Conservation (phyloP, 2,329 filamentous ascomycete species). For the Aureobasidium sp. region DNA sequence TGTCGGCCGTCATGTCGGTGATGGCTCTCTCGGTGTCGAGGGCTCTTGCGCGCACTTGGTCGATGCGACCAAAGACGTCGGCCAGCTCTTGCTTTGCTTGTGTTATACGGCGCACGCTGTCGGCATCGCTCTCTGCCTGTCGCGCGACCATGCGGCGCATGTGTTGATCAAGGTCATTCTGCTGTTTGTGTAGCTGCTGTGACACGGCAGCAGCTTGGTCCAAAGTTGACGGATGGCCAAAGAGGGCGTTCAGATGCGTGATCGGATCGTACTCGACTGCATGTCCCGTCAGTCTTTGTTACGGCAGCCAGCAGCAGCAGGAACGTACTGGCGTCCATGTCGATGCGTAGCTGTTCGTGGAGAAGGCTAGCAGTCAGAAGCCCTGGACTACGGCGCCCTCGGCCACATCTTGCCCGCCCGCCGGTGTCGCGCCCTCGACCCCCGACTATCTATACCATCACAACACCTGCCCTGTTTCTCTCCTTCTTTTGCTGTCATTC, state of each 20-base stretch:
- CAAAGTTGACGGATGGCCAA: conserved; percentile 81
- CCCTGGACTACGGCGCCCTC: neutral
- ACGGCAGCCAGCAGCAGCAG: neutral
- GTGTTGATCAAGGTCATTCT: conserved; percentile 73
- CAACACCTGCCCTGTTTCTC: neutral
- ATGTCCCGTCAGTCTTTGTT: neutral
- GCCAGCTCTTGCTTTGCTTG: conserved; percentile 83
- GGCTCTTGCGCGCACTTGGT: conserved; percentile 81
- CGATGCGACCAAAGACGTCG: conserved; percentile 88
- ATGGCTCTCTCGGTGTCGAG: conserved; percentile 92
- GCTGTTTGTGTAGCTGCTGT: conserved; percentile 63
- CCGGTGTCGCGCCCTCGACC: neutral
- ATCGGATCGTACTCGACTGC: conserved; percentile 84
- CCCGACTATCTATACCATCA: neutral
- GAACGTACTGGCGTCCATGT: conserved; percentile 8
- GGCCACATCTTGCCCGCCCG: neutral
- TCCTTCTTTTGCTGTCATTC: neutral
- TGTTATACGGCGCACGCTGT: conserved; percentile 86
- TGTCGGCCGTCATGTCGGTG: conserved; percentile 97
- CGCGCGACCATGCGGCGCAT: conserved; percentile 65
- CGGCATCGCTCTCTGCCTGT: conserved; percentile 78
- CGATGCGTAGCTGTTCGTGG: neutral
- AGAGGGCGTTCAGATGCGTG: conserved; percentile 86
- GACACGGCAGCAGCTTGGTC: conserved; percentile 69
- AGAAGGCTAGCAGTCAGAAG: neutral